Conservation (phyloP, 495 filamentous ascomycete species). For the Haplographium delicatum region DNA sequence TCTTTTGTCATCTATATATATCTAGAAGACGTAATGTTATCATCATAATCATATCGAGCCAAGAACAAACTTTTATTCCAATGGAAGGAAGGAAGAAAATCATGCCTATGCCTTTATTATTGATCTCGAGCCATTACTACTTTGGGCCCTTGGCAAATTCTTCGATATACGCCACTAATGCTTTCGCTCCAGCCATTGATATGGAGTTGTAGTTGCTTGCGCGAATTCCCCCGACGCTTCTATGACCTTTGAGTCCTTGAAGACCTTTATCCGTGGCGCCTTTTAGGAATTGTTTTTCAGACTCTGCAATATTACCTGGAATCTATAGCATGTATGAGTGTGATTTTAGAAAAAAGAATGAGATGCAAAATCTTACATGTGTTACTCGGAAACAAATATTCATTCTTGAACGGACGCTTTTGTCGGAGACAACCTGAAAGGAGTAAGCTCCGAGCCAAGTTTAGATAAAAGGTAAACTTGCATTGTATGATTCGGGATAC, state of each 20-base stretch:
- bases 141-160: conserved; percentile 42
- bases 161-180: conserved; percentile 52
- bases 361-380: neutral
- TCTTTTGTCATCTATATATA: no score
- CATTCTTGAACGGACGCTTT: conserved; percentile 73
- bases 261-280: conserved; percentile 59
- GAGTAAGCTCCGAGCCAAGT: no score
- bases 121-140: neutral
- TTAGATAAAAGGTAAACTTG: no score
- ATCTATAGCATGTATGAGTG: no score
- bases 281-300: conserved; percentile 73
- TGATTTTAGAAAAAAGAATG: no score
- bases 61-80: no score
- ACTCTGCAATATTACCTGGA: conserved; percentile 25
- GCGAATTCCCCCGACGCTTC: conserved; percentile 64
- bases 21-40: no score
- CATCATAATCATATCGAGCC: no score
- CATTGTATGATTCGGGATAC: conserved; percentile 41
- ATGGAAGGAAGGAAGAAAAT: no score
- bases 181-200: conserved; percentile 49
- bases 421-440: conserved; percentile 69
- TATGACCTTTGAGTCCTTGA: conserved; percentile 73
- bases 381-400: conserved; percentile 73
- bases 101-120: no score
- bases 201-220: conserved; percentile 64